These are phyloP conservation scores for Lipomyces mesembrius DNA, from an alignment of 805 yeast genomes.

Conservation along the genomic window DNA sequence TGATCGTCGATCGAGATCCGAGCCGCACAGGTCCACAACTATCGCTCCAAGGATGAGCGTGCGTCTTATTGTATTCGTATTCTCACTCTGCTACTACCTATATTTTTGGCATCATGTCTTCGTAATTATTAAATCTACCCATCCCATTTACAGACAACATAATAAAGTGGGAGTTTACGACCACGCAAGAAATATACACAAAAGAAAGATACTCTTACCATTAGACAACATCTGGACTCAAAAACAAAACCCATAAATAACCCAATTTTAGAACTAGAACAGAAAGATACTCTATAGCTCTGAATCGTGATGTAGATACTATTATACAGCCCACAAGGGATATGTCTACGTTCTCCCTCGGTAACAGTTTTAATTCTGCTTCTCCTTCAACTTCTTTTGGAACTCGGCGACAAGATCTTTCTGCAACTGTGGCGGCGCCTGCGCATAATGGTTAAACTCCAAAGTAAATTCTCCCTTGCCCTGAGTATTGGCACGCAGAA, in stretches of 20 bases:
- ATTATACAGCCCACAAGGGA: background rate
- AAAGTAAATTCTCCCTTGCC: constrained; percentile 98
- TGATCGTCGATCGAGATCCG: background rate
- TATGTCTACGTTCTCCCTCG: background rate
- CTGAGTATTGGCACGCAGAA: constrained; percentile 93
- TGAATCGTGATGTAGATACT: background rate
- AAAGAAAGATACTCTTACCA: background rate
- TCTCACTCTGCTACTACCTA: background rate
- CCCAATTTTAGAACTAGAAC: background rate
- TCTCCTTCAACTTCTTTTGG: constrained; percentile 57
- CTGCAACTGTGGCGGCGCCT: constrained; percentile 88
- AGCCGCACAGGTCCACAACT: background rate
- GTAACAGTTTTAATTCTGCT: constrained; percentile 5
- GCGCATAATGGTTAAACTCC: constrained; percentile 91
- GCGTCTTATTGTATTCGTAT: no score
- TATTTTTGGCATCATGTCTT: background rate
- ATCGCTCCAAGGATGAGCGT: no score
- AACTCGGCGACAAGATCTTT: constrained; percentile 85
- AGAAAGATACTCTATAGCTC: background rate
- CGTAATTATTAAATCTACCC: background rate
- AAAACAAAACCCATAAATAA: background rate
- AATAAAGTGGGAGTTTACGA: background rate
- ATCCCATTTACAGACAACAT: background rate
- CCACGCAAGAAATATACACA: background rate
- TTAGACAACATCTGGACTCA: background rate